phyloP scores from a whole-genome alignment of 2,329 filamentous ascomycete genomes.

The Fusarium guadeloupense region DNA sequence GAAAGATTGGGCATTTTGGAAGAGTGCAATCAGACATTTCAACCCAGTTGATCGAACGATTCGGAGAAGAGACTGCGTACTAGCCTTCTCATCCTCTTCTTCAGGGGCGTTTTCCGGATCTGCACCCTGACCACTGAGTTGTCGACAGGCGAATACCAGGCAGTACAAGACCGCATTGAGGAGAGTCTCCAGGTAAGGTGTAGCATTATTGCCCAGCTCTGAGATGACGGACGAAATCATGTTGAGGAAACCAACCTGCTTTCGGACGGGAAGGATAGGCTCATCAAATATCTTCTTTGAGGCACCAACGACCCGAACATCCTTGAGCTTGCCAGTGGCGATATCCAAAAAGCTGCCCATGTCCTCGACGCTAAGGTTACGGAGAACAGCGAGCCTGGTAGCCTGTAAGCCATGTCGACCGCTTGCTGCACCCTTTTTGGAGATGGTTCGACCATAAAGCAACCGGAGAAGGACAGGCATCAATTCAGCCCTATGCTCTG shows the following conservation, averaged over 20 bases:
- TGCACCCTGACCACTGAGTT: constrained; percentile 56
- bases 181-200: constrained; percentile 72
- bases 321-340: constrained; percentile 75
- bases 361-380: constrained; percentile 77
- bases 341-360: constrained; percentile 86
- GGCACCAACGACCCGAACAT: constrained; percentile 66
- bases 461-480: constrained; percentile 89
- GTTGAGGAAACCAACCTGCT: constrained; percentile 90
- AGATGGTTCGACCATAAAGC: constrained; percentile 89
- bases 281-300: constrained; percentile 62
- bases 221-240: constrained; percentile 90
- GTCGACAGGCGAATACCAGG: constrained; percentile 73
- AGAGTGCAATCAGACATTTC: constrained; percentile 83
- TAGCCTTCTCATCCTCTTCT: constrained; percentile 55
- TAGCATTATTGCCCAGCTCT: constrained; percentile 79
- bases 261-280: constrained; percentile 73
- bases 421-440: constrained; percentile 78
- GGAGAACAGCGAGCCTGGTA: constrained; percentile 81
- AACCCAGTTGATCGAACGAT: constrained; percentile 76
- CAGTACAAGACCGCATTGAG: constrained; percentile 85
- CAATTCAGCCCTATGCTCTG: constrained; percentile 75
- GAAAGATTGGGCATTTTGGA: constrained; percentile 74
- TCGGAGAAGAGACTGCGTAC: constrained; percentile 67
- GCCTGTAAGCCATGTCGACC: constrained; percentile 84
- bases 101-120: constrained; percentile 51